These are phyloP conservation scores for Rhodamnia rubescens DNA, from an alignment of 345 rosid genomes.

Conservation along the genomic window DNA sequence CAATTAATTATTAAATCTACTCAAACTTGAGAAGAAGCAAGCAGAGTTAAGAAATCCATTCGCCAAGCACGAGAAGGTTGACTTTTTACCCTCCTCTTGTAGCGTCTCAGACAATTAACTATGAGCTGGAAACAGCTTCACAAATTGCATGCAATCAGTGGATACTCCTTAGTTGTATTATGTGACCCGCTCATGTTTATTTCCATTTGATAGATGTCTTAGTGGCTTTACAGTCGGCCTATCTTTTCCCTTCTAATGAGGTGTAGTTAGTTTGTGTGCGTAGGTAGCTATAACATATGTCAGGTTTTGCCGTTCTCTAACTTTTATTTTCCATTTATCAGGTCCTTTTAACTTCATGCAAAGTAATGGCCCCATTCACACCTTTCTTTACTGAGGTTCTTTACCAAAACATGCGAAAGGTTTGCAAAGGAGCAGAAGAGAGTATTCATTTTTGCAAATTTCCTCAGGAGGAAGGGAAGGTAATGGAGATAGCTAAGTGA, in stretches of 20 bases:
- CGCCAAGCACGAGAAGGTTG: background rate
- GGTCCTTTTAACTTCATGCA: slow-evolving; percentile 93
- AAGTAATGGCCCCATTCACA: slow-evolving; percentile 98
- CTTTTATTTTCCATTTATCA: slow-evolving; percentile 17
- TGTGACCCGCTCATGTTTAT: background rate
- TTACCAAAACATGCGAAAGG: slow-evolving; percentile 93
- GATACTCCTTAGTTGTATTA: background rate
- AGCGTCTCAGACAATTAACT: background rate
- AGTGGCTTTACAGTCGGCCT: background rate
- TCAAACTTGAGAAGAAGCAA: background rate
- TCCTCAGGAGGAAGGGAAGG: slow-evolving; percentile 82
- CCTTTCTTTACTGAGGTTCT: slow-evolving; percentile 95
- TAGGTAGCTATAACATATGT: background rate
- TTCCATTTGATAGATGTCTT: background rate
- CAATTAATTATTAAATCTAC: background rate
- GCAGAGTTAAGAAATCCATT: background rate
- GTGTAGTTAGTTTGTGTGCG: background rate
- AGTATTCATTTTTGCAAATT: slow-evolving; percentile 81
- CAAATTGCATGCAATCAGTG: background rate
- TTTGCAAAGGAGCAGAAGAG: slow-evolving; percentile 54
- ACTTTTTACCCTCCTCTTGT: background rate
- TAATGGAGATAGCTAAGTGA: slow-evolving; percentile 7
- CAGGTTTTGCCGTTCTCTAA: background rate
- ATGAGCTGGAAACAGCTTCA: background rate
- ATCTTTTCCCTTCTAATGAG: background rate